phyloP scores from a whole-genome alignment of 352 stramenopile species.

The Phytophthora ohioensis region DNA sequence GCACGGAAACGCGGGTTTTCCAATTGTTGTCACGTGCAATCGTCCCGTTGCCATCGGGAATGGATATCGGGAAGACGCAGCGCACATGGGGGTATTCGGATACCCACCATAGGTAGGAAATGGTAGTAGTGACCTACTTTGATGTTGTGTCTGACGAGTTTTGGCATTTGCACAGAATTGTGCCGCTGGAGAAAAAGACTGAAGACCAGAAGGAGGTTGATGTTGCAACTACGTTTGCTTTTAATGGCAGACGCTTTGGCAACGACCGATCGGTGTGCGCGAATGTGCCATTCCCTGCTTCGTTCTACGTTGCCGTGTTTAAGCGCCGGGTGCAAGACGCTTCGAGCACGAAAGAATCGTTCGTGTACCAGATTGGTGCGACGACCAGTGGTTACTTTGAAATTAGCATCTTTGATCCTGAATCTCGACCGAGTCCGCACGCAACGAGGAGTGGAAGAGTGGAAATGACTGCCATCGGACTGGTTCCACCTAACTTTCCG shows the following conservation, averaged over 20 bases:
- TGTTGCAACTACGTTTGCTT: conserved; percentile 50
- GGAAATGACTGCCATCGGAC: conserved; percentile 69
- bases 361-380: conserved; percentile 58
- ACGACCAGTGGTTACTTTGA: conserved; percentile 81
- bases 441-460: conserved; percentile 24
- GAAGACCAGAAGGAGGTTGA: background rate
- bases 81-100: conserved; percentile 39
- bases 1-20: conserved; percentile 65
- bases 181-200: conserved; percentile 16
- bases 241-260: conserved; percentile 50
- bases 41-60: conserved; percentile 61
- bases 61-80: conserved; percentile 58
- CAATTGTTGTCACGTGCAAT: conserved; percentile 71
- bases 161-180: conserved; percentile 19
- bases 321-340: conserved; percentile 24
- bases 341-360: conserved; percentile 11
- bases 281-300: conserved; percentile 69
- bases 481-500: conserved; percentile 58
- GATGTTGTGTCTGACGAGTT: background rate
- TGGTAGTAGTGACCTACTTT: background rate
- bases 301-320: conserved; percentile 67
- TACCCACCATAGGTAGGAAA: conserved; percentile 50
- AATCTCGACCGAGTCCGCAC: conserved; percentile 23
- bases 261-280: conserved; percentile 76
- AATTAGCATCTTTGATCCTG: conserved; percentile 55